Evolutionary conservation across 257 asterid genomes (phyloP).

Genomic region (Echites panduratus): DNA sequence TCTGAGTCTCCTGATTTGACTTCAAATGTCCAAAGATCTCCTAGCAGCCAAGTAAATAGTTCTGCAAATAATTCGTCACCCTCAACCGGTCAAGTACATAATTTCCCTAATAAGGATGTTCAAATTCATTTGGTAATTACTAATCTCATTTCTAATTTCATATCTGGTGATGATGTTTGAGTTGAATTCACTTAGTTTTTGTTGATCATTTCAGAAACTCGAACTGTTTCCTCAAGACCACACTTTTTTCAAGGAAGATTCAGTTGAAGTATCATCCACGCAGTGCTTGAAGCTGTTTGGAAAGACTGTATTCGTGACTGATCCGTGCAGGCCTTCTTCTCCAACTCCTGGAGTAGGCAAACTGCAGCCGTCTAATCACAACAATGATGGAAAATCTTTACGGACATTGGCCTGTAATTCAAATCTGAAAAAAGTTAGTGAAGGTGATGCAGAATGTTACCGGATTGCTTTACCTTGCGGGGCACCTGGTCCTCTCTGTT

Average conservation of each 20-base stretch:
- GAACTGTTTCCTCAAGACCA: slow-evolving; percentile 37
- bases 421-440: slow-evolving; percentile 24
- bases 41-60: slow-evolving; percentile 32
- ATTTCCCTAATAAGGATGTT: slow-evolving; percentile 36
- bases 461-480: slow-evolving; percentile 17
- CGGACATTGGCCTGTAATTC: slow-evolving; percentile 24
- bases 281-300: slow-evolving; percentile 80
- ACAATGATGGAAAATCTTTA: slow-evolving; percentile 20
- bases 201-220: slow-evolving; percentile 35
- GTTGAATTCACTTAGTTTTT: background rate
- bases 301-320: slow-evolving; percentile 51
- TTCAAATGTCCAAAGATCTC: slow-evolving; percentile 30
- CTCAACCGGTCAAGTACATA: slow-evolving; percentile 32
- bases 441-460: slow-evolving; percentile 18
- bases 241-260: slow-evolving; percentile 32
- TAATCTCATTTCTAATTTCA: background rate
- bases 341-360: slow-evolving; percentile 24
- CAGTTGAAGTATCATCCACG: slow-evolving; percentile 35
- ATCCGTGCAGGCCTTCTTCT: slow-evolving; percentile 30
- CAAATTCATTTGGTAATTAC: slow-evolving; percentile 41
- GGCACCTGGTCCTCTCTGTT: slow-evolving; percentile 16
- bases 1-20: slow-evolving; percentile 29
- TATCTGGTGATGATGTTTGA: background rate
- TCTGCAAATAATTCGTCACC: slow-evolving; percentile 28
- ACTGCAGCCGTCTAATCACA: slow-evolving; percentile 20